phyloP scores from a whole-genome alignment of 2,329 filamentous ascomycete genomes.

The Paecilomyces formosus region DNA sequence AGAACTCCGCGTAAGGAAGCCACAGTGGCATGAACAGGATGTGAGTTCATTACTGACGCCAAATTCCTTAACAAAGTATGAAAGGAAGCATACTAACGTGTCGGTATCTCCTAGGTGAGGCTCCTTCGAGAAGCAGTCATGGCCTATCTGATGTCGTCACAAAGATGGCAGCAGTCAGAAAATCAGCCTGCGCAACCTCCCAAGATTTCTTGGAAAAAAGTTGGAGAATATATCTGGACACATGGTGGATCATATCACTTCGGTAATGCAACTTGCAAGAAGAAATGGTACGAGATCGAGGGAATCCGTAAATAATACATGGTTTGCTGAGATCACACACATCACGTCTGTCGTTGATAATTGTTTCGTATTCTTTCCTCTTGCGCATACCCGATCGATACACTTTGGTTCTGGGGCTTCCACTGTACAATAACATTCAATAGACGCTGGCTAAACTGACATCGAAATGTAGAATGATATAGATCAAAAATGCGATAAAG shows the following conservation, averaged over 20 bases:
- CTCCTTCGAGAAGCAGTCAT: constrained; percentile 34
- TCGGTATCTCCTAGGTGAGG: constrained; percentile 21
- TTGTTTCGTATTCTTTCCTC: background rate
- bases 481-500: background rate
- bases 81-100: background rate
- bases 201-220: constrained; percentile 53
- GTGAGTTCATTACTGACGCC: constrained; percentile 23
- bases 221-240: constrained; percentile 46
- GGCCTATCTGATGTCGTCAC: constrained; percentile 12
- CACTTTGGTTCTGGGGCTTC: background rate
- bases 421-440: background rate
- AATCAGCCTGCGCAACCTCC: constrained; percentile 13
- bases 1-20: constrained; percentile 38
- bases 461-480: background rate
- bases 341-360: background rate
- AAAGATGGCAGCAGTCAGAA: constrained; percentile 1
- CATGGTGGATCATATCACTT: constrained; percentile 53
- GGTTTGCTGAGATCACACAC: background rate
- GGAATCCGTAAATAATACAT: constrained; percentile 7
- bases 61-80: background rate
- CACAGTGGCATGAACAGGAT: constrained; percentile 36
- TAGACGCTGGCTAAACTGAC: background rate
- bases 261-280: constrained; percentile 55
- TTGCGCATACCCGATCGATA: background rate
- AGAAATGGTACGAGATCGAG: constrained; percentile 50